phyloP scores from a whole-genome alignment of 2,329 filamentous ascomycete species.

The Phialemoniopsis sp. region DNA sequence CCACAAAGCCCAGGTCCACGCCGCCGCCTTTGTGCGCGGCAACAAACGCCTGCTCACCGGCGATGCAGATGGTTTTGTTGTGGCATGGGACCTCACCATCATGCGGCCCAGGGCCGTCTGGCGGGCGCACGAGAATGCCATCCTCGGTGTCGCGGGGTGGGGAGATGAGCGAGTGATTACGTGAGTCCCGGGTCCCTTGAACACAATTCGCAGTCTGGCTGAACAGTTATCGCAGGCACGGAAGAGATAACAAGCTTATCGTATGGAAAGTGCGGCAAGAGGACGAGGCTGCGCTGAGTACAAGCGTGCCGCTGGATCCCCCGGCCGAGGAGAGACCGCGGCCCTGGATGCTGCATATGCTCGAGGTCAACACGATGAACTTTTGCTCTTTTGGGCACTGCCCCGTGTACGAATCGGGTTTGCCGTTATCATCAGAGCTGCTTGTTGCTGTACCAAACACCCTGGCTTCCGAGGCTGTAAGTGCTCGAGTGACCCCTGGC shows the following conservation, averaged over 20 bases:
- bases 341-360: slow-evolving; percentile 81
- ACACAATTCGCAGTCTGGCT: slow-evolving; percentile 1
- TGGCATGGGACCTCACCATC: slow-evolving; percentile 79
- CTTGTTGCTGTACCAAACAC: slow-evolving; percentile 80
- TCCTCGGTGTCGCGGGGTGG: slow-evolving; percentile 73
- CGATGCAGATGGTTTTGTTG: slow-evolving; percentile 85
- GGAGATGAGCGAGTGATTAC: slow-evolving; percentile 72
- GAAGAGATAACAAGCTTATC: slow-evolving; percentile 79
- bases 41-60: slow-evolving; percentile 80
- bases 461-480: slow-evolving; percentile 64
- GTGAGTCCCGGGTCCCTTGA: slow-evolving; percentile 45
- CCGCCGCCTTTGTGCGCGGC: slow-evolving; percentile 63
- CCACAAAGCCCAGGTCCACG: slow-evolving; percentile 76
- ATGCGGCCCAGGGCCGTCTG: slow-evolving; percentile 82
- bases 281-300: slow-evolving; percentile 63
- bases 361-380: slow-evolving; percentile 90
- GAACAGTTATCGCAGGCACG: slow-evolving; percentile 57
- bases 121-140: slow-evolving; percentile 75
- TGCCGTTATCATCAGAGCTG: slow-evolving; percentile 35
- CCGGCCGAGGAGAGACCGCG: slow-evolving; percentile 44
- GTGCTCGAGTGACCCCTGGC: slow-evolving; percentile 15
- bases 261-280: slow-evolving; percentile 70
- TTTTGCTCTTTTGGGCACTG: slow-evolving; percentile 82
- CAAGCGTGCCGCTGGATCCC: slow-evolving; percentile 65
- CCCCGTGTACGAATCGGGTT: slow-evolving; percentile 17